A percentile compares a stretch with the other conserved stretches of the same genome.
phyloP scores from a whole-genome alignment of 441 rosid genomes.

The Pelargonium citronellum region DNA sequence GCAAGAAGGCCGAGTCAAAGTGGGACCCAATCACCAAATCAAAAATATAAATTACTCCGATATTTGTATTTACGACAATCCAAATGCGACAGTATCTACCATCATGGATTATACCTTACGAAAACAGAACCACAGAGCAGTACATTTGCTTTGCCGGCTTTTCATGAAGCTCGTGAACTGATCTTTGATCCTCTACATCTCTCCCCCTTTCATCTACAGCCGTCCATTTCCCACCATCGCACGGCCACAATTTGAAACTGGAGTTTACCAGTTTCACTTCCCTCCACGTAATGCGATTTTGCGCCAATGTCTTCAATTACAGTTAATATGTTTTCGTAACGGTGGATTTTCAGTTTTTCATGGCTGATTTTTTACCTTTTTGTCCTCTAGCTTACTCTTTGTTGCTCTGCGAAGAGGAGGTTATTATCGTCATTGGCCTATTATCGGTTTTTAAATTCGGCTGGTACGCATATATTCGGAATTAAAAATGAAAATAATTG shows the following conservation, averaged over 20 bases:
- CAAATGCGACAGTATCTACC: not conserved
- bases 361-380: not conserved
- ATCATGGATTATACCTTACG: no score
- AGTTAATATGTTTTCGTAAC: not conserved
- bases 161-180: not conserved
- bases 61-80: not conserved
- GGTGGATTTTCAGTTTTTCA: not conserved
- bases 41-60: no score
- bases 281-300: not conserved
- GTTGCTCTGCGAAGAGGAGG: not conserved
- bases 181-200: not conserved
- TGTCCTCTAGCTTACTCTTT: not conserved
- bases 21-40: not conserved
- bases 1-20: not conserved
- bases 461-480: not conserved
- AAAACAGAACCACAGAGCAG: not conserved
- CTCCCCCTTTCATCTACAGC: not conserved
- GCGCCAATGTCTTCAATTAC: not conserved
- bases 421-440: not conserved
- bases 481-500: not conserved
- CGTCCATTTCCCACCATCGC: not conserved
- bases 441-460: not conserved
- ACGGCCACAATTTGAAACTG: not conserved
- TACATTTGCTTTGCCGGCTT: not conserved
- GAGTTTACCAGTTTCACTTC: not conserved